Base-by-base conservation (phyloP, 495 filamentous ascomycete species). In the Haplographium delicatum region DNA sequence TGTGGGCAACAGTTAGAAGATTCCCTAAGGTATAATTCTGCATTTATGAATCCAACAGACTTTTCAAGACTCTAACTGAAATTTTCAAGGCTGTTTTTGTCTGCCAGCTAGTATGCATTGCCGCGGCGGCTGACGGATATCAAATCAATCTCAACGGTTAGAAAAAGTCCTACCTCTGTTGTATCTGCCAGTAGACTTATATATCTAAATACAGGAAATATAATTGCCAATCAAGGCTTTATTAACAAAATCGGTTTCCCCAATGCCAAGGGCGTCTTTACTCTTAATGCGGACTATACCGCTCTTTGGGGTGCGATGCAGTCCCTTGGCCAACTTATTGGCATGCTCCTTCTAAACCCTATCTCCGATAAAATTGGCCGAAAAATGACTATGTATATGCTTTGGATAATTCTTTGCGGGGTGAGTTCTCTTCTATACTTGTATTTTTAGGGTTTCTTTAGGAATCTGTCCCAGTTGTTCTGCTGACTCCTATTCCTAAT, bases 211-310 rank as follows among this genome's bases (percentile, higher is more conserved):
- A n/a, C n/a, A 18, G 46, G 25, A 9, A 56, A 39, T 19, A 50
- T 56, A 33, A 51, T 56, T 23, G 53, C 53, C 47, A 56, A 56
- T 37, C 30, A 56, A 51, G 53, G 53, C 47, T 56, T 56, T 23
- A 28, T 56, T 8, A 23, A 16, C 2, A 47, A 35, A 2, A 51
- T 56, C 30, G 45, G 5, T 9, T 51, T 47, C 24, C 28, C 30
- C 22, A 15, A 15, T 10, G 23, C 11, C 10, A 50, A 40, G 40
- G 47, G 53, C 11, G n/a, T n/a, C n/a, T 15, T 16, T 20, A 19
- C 47, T 11, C 47, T 51, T 20, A 38, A 25, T 13, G 37, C 45
- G 18, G 23, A 35, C 19, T 38, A 51, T 25, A 25, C 44, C 20
- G 31, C 23, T n/a, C 34, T 7, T 26, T 56, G 53, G 53, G 26